These are phyloP conservation scores for Diaporthe citrichinensis DNA, from an alignment of 2,329 filamentous ascomycete species.

Conservation along the genomic window DNA sequence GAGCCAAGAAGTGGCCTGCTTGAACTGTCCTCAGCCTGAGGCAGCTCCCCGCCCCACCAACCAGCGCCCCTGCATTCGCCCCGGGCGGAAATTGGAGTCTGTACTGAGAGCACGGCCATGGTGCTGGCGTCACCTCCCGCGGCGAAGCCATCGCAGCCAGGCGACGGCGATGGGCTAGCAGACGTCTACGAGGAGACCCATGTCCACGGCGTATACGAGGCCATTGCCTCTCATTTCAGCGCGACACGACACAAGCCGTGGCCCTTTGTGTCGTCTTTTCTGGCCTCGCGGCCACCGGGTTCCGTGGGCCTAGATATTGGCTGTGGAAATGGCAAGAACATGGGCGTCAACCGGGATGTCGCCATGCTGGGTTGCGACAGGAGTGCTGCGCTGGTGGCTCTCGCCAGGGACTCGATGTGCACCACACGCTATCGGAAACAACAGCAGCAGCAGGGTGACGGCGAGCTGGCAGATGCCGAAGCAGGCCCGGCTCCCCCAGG, in stretches of 20 bases:
- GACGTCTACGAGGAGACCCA: conserved; percentile 84
- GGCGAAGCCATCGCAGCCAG: conserved; percentile 43
- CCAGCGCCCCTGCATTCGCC: conserved; percentile 7
- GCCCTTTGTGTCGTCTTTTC: conserved; percentile 89
- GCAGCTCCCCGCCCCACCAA: conserved; percentile 16
- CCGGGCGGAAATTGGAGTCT: neutral
- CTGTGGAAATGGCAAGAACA: conserved; percentile 97
- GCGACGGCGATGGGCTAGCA: conserved; percentile 50
- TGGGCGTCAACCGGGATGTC: conserved; percentile 81
- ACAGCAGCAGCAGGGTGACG: conserved; percentile 27
- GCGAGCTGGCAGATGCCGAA: neutral
- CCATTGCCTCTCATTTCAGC: conserved; percentile 88
- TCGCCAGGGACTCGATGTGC: conserved; percentile 56
- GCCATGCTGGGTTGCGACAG: conserved; percentile 90
- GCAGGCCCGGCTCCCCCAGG: conserved; percentile 18
- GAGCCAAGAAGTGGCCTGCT: conserved; percentile 10
- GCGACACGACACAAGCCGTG: conserved; percentile 87
- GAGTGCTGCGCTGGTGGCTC: conserved; percentile 70
- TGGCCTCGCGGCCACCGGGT: conserved; percentile 75
- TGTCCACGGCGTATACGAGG: conserved; percentile 92
- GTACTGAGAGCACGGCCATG: conserved; percentile 28
- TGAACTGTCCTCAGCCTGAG: conserved; percentile 17
- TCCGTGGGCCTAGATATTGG: conserved; percentile 91
- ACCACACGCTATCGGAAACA: conserved; percentile 36
- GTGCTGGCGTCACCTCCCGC: conserved; percentile 40